Conservation (phyloP, 352 stramenopile species). For the Plasmopara halstedii region DNA sequence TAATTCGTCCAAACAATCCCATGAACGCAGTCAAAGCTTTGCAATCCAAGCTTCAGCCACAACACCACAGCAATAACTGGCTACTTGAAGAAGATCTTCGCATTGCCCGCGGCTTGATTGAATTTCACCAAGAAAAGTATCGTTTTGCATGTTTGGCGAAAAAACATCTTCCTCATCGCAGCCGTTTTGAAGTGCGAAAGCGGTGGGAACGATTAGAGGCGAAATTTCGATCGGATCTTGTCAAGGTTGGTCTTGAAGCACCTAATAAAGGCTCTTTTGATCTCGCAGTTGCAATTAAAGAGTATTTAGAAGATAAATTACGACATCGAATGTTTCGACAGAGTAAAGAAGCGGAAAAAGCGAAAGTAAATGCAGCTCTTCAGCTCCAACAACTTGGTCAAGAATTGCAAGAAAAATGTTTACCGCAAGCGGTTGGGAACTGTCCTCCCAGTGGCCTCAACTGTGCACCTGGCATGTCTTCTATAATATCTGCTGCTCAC, state of each 20-base stretch:
- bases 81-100: constrained; percentile 76
- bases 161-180: constrained; percentile 61
- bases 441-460: constrained; percentile 1
- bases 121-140: constrained; percentile 54
- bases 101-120: constrained; percentile 57
- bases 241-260: constrained; percentile 11
- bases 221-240: constrained; percentile 29
- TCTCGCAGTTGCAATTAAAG: constrained; percentile 43
- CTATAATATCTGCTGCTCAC: constrained; percentile 1
- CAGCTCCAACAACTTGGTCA: constrained; percentile 21
- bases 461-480: not conserved
- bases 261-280: constrained; percentile 37
- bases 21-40: constrained; percentile 56
- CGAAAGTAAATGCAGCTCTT: constrained; percentile 17
- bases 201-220: constrained; percentile 40
- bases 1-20: constrained; percentile 50
- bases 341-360: constrained; percentile 16
- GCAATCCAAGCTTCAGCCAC: constrained; percentile 29
- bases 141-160: constrained; percentile 50
- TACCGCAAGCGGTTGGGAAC: not conserved
- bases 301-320: constrained; percentile 45
- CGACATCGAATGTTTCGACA: constrained; percentile 23
- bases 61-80: constrained; percentile 40
- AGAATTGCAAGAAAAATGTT: constrained; percentile 1
- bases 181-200: constrained; percentile 56